These are phyloP conservation scores for Sphaerostilbella broomeana DNA, from an alignment of 2,329 filamentous ascomycete genomes.

Conservation along the genomic window DNA sequence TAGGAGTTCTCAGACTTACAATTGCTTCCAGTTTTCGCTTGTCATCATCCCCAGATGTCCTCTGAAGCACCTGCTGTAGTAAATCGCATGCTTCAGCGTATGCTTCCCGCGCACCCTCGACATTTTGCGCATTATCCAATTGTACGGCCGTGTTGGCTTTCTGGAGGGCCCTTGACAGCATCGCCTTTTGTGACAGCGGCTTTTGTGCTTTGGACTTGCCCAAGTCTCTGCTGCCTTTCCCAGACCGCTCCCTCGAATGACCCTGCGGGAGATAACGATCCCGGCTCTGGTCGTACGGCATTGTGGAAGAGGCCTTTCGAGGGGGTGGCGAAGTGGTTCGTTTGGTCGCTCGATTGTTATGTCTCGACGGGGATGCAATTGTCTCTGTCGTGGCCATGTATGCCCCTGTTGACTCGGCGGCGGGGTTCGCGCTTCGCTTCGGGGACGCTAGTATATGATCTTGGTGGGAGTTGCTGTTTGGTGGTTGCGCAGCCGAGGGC, in stretches of 20 bases:
- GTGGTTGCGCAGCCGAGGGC: conserved; percentile 24
- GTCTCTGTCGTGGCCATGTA: conserved; percentile 4
- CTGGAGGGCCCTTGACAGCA: conserved; percentile 91
- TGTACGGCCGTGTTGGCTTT: conserved; percentile 95
- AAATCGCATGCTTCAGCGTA: conserved; percentile 88
- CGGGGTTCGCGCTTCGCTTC: conserved; percentile 4
- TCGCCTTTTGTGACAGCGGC: conserved; percentile 77
- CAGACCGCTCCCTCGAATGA: conserved; percentile 28
- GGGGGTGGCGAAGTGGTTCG: conserved; percentile 17
- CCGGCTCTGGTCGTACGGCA: conserved; percentile 27
- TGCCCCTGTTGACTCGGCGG: no score
- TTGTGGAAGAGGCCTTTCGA: conserved; percentile 16
- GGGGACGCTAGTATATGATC: not conserved
- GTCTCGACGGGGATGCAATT: conserved; percentile 12
- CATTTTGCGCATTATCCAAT: conserved; percentile 92
- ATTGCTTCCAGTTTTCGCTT: conserved; percentile 88
- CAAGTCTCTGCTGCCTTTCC: conserved; percentile 27
- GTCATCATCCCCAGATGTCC: conserved; percentile 80
- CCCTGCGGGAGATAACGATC: conserved; percentile 24
- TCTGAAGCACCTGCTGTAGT: conserved; percentile 77
- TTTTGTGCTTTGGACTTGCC: conserved; percentile 27
- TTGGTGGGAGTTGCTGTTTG: conserved; percentile 28
- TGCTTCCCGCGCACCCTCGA: conserved; percentile 81
- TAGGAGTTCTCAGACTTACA: conserved; percentile 47
- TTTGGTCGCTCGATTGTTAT: conserved; percentile 9